Base-by-base conservation (phyloP, 192 early-diverging fungal genomes). In the Coemansia sp. region DNA sequence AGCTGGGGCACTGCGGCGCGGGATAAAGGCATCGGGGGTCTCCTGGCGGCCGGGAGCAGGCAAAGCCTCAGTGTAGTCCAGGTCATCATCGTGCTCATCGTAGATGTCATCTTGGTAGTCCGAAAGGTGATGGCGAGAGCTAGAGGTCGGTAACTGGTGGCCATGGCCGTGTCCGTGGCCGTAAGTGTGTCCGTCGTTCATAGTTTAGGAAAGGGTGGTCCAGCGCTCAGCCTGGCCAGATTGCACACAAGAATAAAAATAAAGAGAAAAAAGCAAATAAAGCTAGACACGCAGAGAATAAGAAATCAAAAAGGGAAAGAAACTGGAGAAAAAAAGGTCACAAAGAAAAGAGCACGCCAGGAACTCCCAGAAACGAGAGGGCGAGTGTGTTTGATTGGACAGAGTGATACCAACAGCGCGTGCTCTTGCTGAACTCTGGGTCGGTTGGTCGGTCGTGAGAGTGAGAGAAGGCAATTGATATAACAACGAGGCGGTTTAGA, bases 1-100 rank as follows among this genome's bases (percentile, higher is more conserved):
- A 3, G 72, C 69, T 14, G 81, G 81, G 1, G 81, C 71, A 60
- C 81, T 83, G 51, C 81, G 81, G 16, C 81, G 75, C 20, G 81
- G 81, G 23, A 83, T 72, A 68, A 83, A 83, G 13, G 76, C 61
- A 24, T 78, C 81, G 42, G 69, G 62, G 28, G 57, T 65, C 55
- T 68, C 69, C 39, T 56, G 57, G 31, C 60, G 68, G 18, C 33
- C 56, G 9, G 56, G 56, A 36, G 35, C 56, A 20, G 56, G 56
- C 24, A 38, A 45, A 3, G 59, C 39, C 38, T 77, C 70, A 9
- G 48, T 58, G 42, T 67, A 76, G 23, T 74, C 74, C 60, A 67
- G 57, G 64, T 66, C 64, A 35, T 82, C 74, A 50, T 68, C 70
- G 48, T 75, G 73, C 42, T 43, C 73, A 34, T 62, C 74, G 63